Conservation (phyloP, 495 filamentous ascomycete species). For the Penicillium maclennaniae region DNA sequence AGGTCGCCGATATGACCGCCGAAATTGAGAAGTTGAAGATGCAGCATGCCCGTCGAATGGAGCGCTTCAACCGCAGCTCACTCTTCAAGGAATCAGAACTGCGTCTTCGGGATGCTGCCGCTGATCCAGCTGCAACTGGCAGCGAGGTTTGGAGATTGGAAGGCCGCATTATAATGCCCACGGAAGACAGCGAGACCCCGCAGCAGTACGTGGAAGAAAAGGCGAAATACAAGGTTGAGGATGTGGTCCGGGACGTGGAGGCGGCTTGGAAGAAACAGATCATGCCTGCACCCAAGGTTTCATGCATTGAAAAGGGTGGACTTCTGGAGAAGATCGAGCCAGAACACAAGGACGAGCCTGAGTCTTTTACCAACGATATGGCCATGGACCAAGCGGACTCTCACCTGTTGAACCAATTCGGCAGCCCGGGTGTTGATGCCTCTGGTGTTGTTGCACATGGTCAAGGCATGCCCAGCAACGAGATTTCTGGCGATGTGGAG, state of each 20-base stretch:
- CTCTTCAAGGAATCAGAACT: slow-evolving; percentile 60
- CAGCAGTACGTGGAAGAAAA: slow-evolving; percentile 39
- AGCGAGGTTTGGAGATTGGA: slow-evolving; percentile 63
- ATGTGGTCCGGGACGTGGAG: slow-evolving; percentile 57
- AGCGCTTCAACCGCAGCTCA: slow-evolving; percentile 65
- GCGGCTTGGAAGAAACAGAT: slow-evolving; percentile 52
- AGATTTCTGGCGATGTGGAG: slow-evolving; percentile 33
- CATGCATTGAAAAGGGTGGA: slow-evolving; percentile 68
- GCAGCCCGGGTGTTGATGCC: slow-evolving; percentile 46
- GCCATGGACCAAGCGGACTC: slow-evolving; percentile 60
- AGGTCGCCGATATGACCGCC: slow-evolving; percentile 59
- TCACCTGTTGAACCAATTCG: slow-evolving; percentile 62
- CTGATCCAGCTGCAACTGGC: slow-evolving; percentile 50
- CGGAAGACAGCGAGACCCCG: slow-evolving; percentile 48
- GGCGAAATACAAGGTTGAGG: slow-evolving; percentile 54
- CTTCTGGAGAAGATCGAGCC: slow-evolving; percentile 58
- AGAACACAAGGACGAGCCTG: slow-evolving; percentile 31
- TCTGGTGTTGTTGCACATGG: slow-evolving; percentile 26
- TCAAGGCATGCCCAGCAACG: slow-evolving; percentile 18
- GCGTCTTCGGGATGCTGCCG: slow-evolving; percentile 48
- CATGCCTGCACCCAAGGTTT: slow-evolving; percentile 56
- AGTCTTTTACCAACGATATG: slow-evolving; percentile 52
- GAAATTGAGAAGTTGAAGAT: slow-evolving; percentile 81
- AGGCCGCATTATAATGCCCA: slow-evolving; percentile 45
- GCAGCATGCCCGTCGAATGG: slow-evolving; percentile 69